Conservation (phyloP, 192 early-diverging fungal genomes). For the Cetraspora pellucida region DNA sequence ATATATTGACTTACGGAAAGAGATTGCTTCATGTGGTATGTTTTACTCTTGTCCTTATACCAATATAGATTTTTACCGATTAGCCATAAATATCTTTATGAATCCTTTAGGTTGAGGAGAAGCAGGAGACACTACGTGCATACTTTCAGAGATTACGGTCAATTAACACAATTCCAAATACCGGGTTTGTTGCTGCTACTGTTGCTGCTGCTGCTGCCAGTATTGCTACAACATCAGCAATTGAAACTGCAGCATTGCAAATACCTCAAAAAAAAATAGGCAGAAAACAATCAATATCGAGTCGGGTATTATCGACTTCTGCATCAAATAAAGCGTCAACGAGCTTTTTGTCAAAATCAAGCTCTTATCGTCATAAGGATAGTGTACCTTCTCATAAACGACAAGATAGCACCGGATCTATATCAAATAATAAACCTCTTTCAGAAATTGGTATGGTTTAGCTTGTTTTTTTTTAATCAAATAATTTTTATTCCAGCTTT, state of each 20-base stretch:
- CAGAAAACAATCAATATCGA: conserved; percentile 29
- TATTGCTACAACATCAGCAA: neutral
- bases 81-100: neutral
- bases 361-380: neutral
- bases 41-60: neutral
- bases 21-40: conserved; percentile 44
- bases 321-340: conserved; percentile 9
- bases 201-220: neutral
- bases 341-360: neutral
- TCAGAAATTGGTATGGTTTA: conserved; percentile 3
- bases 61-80: neutral
- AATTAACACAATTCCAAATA: conserved; percentile 25
- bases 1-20: conserved; percentile 44
- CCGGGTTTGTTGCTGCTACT: neutral
- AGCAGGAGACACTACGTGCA: conserved; percentile 24
- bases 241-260: conserved; percentile 11
- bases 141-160: conserved; percentile 32
- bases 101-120: conserved; percentile 28
- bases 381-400: conserved; percentile 35
- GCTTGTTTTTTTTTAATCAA: neutral
- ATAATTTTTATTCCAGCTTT: neutral
- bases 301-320: conserved; percentile 26
- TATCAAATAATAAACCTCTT: conserved; percentile 5
- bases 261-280: conserved; percentile 25
- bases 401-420: conserved; percentile 46